Evolutionary conservation across 2,329 filamentous ascomycete species (phyloP), one percentile per base, ranked within the genome.

Genomic region (Colletotrichum gloeosporioides): DNA sequence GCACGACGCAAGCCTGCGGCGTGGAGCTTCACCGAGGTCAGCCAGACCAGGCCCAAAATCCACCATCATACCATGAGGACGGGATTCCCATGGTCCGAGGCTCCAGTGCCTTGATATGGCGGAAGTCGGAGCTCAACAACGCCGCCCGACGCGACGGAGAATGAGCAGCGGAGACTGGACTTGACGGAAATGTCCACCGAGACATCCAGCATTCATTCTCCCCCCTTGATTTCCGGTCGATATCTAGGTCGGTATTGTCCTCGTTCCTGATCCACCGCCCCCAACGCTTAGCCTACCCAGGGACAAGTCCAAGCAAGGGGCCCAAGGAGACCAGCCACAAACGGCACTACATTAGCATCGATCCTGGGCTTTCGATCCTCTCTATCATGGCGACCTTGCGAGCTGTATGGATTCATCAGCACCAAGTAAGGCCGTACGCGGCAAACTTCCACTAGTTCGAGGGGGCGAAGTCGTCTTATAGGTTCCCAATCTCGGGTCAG

Each of bases 361-460:
- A 68, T 29, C 31, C 36, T n/a, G n/a, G 61, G 16, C 22, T 22
- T n/a, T 49, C 10, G 25, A n/a, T 66, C 32, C 36, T 13, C 64
- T 34, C 36, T 62, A 44, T 59, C 22, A 25, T 18, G 39, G 31
- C 63, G 27, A n/a, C 31, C n/a, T 29, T 27, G 57, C 39, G 39
- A 27, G 29, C 15, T 4, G 36, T 22, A 66, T 59, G 29, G 67
- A 66, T 75, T 75, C 72, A 75, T 66, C 67, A 66, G 49, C 61
- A 61, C 25, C 8, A 57, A 31, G 69, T 59, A 59, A 49, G n/a
- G 18, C 34, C 36, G 34, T 27, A 64, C 44, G 10, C 57, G 69
- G 16, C 44, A 49, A 59, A 44, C 63, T 65, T 76, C 57, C 69
- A 73, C 69, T 75, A 68, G 73, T 63, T 64, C 22, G 69, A 63